Percentiles rank a stretch among this genome's conserved stretches.
phyloP scores from a whole-genome alignment of 805 yeast species.

The Debaryomyces maramus region DNA sequence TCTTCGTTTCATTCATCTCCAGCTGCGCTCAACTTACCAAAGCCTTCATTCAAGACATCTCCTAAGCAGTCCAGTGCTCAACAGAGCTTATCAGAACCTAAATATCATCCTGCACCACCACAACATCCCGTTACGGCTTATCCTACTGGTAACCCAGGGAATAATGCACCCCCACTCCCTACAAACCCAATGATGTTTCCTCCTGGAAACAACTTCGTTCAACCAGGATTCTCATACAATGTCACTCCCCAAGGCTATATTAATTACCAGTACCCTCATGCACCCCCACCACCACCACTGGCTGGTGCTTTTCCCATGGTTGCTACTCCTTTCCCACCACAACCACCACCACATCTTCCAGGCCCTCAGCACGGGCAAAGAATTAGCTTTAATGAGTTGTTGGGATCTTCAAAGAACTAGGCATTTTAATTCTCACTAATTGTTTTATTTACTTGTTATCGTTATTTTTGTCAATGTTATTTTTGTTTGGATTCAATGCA shows the following conservation, averaged over 20 bases:
- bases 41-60: slow-evolving; percentile 48
- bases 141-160: slow-evolving; percentile 21
- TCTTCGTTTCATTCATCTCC: slow-evolving; percentile 59
- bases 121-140: slow-evolving; percentile 37
- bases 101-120: slow-evolving; percentile 9
- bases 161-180: slow-evolving; percentile 8
- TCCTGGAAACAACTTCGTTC: slow-evolving; percentile 17
- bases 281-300: slow-evolving; percentile 14
- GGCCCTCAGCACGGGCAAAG: slow-evolving; percentile 29
- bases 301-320: slow-evolving; percentile 7
- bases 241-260: slow-evolving; percentile 33
- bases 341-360: slow-evolving; percentile 7
- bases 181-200: neutral
- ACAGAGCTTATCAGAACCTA: slow-evolving; percentile 4
- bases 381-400: slow-evolving; percentile 41
- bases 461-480: slow-evolving; percentile 1
- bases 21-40: slow-evolving; percentile 54
- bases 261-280: slow-evolving; percentile 26
- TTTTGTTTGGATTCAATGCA: slow-evolving; percentile 7
- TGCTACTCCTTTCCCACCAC: slow-evolving; percentile 8
- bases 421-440: slow-evolving; percentile 3
- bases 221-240: slow-evolving; percentile 33
- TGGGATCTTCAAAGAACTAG: slow-evolving; percentile 26
- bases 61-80: slow-evolving; percentile 16
- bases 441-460: neutral